These are phyloP conservation scores for Teunomyces stri DNA, from an alignment of 805 yeast genomes.

Conservation along the genomic window DNA sequence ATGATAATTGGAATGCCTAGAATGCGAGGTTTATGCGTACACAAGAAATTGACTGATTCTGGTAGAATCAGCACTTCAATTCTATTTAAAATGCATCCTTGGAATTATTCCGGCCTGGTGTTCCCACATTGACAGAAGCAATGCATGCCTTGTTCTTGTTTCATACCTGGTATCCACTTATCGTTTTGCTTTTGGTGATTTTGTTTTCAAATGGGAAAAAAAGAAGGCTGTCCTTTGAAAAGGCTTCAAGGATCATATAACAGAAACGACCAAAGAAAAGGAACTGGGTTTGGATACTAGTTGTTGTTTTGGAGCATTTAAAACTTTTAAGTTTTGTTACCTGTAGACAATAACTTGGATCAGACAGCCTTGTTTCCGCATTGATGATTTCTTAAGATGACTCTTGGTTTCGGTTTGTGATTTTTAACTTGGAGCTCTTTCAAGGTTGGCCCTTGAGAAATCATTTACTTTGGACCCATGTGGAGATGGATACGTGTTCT, in stretches of 20 bases:
- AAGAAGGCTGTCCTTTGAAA: neutral
- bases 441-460: neutral
- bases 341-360: neutral
- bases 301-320: neutral
- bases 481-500: neutral
- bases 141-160: neutral
- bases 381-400: conserved; percentile 4
- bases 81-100: conserved; percentile 1
- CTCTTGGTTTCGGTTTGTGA: neutral
- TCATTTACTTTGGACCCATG: neutral
- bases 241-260: neutral
- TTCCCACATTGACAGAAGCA: neutral
- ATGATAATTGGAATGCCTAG: neutral
- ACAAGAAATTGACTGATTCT: neutral
- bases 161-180: neutral
- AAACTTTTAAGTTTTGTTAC: neutral
- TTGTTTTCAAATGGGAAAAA: neutral
- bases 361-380: neutral
- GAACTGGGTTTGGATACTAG: neutral
- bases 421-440: neutral
- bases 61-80: neutral
- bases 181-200: conserved; percentile 4
- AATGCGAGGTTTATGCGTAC: conserved; percentile 3
- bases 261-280: conserved; percentile 3
- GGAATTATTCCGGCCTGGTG: conserved; percentile 5